Evolutionary conservation across 2,329 filamentous ascomycete genomes (phyloP), one percentile per base, ranked within the genome.

Genomic region (Colletotrichum tabaci): DNA sequence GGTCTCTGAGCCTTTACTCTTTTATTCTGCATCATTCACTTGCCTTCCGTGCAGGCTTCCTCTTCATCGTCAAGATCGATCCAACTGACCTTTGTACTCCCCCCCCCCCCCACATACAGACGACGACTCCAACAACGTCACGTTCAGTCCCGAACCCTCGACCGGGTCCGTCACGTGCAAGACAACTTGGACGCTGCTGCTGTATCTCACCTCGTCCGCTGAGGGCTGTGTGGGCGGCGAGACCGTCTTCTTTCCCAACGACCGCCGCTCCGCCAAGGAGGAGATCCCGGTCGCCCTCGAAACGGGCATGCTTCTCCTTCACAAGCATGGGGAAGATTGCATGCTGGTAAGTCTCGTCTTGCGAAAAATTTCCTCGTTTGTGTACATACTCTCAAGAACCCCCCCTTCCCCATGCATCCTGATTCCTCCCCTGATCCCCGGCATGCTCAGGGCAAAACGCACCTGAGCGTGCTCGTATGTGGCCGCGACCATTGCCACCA

Each of bases 121-220:
- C 77, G 96, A 98, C 81, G 95, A 98, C 77, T 93, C 90, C 62
- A 97, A 97, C 79, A 86, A 88, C 66, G 82, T 98, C 53, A 53
- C 64, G 23, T 55, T 74, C 38, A 61, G 56, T 35, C 78, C 38
- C 76, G 77, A 35, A 81, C 78, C 38, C 77, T 79, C 42, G 85
- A 2, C 82, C 86, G 40, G 77, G 75, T 13, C 50, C 16, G 50
- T 63, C 30, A 58, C 73, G 13, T 91, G 88, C 23, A 91, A 88
- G 77, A 98, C 96, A 6, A 98, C 95, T 0, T 98, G 95, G 95
- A 98, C 96, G 0, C 85, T 98, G 6, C 87, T 98, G 0, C 88
- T 98, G 46, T 98, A 98, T 78, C 87, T 98, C 66, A 96, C 93
- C 1, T 86, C 90, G 2, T 83, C 88, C 1, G 61, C 56, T 26